phyloP scores from a whole-genome alignment of 495 filamentous ascomycete genomes.

The Penicillium verhagenii region DNA sequence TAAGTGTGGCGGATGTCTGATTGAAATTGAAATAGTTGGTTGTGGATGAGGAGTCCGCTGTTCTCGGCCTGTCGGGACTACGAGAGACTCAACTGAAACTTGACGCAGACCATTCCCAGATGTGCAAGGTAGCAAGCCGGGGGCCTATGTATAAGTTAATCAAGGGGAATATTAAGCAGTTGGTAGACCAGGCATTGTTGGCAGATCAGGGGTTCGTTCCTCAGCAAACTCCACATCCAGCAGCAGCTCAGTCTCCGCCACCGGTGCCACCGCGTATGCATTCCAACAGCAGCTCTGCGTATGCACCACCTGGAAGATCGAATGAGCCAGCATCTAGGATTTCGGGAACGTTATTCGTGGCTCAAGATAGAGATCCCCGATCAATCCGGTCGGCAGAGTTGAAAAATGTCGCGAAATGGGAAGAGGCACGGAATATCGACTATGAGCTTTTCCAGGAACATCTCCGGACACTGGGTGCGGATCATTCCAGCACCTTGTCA shows the following conservation, averaged over 20 bases:
- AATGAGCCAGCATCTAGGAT: constrained; percentile 12
- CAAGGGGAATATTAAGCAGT: constrained; percentile 39
- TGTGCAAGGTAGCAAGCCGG: constrained; percentile 36
- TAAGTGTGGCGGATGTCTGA: background rate
- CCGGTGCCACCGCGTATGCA: constrained; percentile 36
- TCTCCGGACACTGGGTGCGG: constrained; percentile 30
- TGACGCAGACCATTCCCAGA: constrained; percentile 40
- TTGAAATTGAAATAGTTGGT: constrained; percentile 28
- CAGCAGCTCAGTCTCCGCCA: constrained; percentile 12
- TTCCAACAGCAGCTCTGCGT: constrained; percentile 33
- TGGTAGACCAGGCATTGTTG: constrained; percentile 35
- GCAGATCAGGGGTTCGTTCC: constrained; percentile 37
- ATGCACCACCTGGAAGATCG: constrained; percentile 21
- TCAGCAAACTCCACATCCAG: constrained; percentile 16
- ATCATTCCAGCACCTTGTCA: constrained; percentile 34
- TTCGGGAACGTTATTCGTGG: constrained; percentile 20
- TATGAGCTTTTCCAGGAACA: constrained; percentile 42
- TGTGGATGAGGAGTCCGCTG: constrained; percentile 40
- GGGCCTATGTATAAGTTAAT: constrained; percentile 41
- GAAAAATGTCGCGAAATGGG: constrained; percentile 33
- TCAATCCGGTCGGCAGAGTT: constrained; percentile 29
- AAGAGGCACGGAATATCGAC: constrained; percentile 31
- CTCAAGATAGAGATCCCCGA: constrained; percentile 32
- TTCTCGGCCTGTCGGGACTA: constrained; percentile 36
- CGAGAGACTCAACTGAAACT: constrained; percentile 42